Evolutionary conservation across 164 flowering plant genomes (phyloP).

Genomic region (Magnolia kwangsiensis): DNA sequence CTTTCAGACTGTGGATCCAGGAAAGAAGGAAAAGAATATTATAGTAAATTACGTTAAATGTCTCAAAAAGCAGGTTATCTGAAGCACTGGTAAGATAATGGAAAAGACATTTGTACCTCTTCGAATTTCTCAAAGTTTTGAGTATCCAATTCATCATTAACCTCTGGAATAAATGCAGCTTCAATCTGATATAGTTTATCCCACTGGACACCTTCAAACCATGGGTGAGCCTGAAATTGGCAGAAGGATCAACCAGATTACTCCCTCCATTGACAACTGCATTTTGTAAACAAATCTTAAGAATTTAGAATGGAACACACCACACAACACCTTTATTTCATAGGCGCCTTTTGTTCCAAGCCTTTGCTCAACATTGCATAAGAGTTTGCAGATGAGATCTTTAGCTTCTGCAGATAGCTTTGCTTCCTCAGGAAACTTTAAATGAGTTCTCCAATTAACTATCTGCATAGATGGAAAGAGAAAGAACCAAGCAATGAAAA

Average conservation of each 20-base stretch:
- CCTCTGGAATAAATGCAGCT: slow-evolving; percentile 98
- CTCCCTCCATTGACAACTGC: neutral
- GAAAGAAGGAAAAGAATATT: neutral
- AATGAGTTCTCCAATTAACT: slow-evolving; percentile 88
- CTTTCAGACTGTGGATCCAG: slow-evolving; percentile 45
- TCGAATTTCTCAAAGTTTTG: slow-evolving; percentile 98
- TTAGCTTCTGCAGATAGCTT: slow-evolving; percentile 84
- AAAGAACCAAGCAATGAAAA: neutral
- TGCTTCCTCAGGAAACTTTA: slow-evolving; percentile 96
- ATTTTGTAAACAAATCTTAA: slow-evolving; percentile 7
- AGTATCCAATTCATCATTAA: slow-evolving; percentile 89
- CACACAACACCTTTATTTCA: slow-evolving; percentile 85
- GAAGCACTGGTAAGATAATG: neutral
- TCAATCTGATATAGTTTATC: slow-evolving; percentile 76
- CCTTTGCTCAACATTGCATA: slow-evolving; percentile 90
- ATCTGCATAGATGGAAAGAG: slow-evolving; percentile 47
- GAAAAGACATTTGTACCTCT: slow-evolving; percentile 47
- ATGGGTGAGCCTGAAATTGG: slow-evolving; percentile 73
- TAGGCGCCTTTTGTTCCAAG: slow-evolving; percentile 92
- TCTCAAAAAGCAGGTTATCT: neutral
- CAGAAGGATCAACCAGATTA: slow-evolving; percentile 11
- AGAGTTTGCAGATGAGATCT: slow-evolving; percentile 80
- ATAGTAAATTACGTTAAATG: neutral
- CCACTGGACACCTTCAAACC: slow-evolving; percentile 87
- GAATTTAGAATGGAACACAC: slow-evolving; percentile 32